phyloP scores from a whole-genome alignment of 441 rosid species.

The Mallotus japonicus region DNA sequence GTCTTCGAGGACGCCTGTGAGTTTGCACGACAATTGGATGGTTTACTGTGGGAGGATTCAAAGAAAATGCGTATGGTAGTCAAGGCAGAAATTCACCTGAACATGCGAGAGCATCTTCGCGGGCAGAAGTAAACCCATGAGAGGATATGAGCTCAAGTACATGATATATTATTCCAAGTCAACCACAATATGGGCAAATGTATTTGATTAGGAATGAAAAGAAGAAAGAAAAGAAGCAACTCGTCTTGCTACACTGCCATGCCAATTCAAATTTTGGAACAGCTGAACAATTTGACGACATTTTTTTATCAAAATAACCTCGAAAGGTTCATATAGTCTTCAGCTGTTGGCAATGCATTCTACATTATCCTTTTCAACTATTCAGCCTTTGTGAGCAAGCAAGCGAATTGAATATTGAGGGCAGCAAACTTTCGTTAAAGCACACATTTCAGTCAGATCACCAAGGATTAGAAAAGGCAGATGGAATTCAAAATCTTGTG shows the following conservation, averaged over 20 bases:
- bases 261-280: neutral
- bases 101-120: slow-evolving; percentile 74
- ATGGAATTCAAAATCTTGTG: too few species aligned
- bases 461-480: too few species aligned
- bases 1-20: slow-evolving; percentile 75
- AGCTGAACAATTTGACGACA: neutral
- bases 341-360: neutral
- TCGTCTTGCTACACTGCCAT: too few species aligned
- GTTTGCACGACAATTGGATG: slow-evolving; percentile 61
- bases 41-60: slow-evolving; percentile 86
- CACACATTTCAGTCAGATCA: too few species aligned
- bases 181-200: neutral
- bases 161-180: neutral
- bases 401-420: too few species aligned
- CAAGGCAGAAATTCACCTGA: slow-evolving; percentile 68
- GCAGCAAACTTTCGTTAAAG: too few species aligned
- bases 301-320: neutral
- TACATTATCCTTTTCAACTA: neutral
- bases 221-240: too few species aligned
- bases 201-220: neutral
- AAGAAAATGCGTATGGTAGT: slow-evolving; percentile 74
- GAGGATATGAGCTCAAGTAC: neutral
- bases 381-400: neutral
- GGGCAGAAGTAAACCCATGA: slow-evolving; percentile 37
- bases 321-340: neutral